phyloP scores from a whole-genome alignment of 148 eudicot species.

The Dysphania ambrosioides region DNA sequence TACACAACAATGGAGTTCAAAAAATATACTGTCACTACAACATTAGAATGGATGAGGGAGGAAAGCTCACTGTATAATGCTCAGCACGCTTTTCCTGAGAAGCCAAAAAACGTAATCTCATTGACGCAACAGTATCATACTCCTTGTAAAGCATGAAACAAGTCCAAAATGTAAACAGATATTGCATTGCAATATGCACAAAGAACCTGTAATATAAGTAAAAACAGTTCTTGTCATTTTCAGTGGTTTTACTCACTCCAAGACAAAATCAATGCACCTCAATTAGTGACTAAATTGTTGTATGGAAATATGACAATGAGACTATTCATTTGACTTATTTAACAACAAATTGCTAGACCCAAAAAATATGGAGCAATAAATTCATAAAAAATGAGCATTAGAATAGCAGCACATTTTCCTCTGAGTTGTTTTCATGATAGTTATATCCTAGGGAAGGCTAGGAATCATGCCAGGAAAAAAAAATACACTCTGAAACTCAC shows the following conservation, averaged over 20 bases:
- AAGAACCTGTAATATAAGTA: constrained; percentile 64
- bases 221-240: background rate
- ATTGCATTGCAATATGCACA: constrained; percentile 72
- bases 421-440: background rate
- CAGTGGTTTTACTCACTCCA: background rate
- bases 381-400: constrained; percentile 6
- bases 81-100: constrained; percentile 69
- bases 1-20: background rate
- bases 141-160: constrained; percentile 93
- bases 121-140: constrained; percentile 65
- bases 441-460: background rate
- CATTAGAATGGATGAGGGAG: background rate
- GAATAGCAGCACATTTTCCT: background rate
- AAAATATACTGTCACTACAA: background rate
- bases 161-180: constrained; percentile 90
- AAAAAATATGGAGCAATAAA: background rate
- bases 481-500: constrained; percentile 36
- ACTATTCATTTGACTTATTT: background rate
- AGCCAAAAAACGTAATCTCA: constrained; percentile 81
- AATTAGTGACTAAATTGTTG: background rate
- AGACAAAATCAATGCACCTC: background rate
- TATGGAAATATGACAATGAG: too few relatives aligned
- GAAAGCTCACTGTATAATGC: constrained; percentile 76
- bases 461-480: background rate
- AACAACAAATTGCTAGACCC: background rate